Percentiles rank a stretch among this genome's conserved stretches.
phyloP scores from a whole-genome alignment of 192 early-diverging fungal species.

The Coemansia sp. region DNA sequence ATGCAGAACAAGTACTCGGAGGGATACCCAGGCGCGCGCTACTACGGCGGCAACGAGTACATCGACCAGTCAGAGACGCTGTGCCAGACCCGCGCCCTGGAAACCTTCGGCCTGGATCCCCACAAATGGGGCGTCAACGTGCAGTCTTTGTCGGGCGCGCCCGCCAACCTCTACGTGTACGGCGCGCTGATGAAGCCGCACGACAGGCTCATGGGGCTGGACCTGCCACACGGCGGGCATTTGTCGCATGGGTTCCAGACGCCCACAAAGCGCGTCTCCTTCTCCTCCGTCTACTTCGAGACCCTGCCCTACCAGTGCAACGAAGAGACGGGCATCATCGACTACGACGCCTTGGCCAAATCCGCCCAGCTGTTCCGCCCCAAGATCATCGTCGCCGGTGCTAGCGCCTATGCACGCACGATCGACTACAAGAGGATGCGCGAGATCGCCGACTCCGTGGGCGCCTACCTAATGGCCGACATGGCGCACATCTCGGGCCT shows the following conservation, averaged over 20 bases:
- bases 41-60: constrained; percentile 99
- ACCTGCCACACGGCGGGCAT: constrained; percentile 97
- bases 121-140: constrained; percentile 98
- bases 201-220: constrained; percentile 97
- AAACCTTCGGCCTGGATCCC: constrained; percentile 81
- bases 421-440: constrained; percentile 82
- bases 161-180: constrained; percentile 98
- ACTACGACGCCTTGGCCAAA: constrained; percentile 85
- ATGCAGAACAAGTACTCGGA: constrained; percentile 99
- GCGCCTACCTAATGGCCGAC: constrained; percentile 94
- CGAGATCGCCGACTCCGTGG: constrained; percentile 78
- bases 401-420: constrained; percentile 92
- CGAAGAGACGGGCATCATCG: constrained; percentile 88
- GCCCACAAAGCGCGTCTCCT: constrained; percentile 94
- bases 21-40: constrained; percentile 94
- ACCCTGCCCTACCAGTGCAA: constrained; percentile 92
- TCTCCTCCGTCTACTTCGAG: constrained; percentile 94
- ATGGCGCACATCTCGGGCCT: constrained; percentile 96
- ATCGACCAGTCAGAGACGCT: constrained; percentile 94
- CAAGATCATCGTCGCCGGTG: constrained; percentile 95
- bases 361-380: constrained; percentile 86
- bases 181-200: constrained; percentile 93
- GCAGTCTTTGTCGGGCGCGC: constrained; percentile 92
- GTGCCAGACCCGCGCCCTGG: constrained; percentile 95
- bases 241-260: constrained; percentile 99